Evolutionary conservation across 257 asterid genomes (phyloP).

Genomic region (Capsicum pubescens): DNA sequence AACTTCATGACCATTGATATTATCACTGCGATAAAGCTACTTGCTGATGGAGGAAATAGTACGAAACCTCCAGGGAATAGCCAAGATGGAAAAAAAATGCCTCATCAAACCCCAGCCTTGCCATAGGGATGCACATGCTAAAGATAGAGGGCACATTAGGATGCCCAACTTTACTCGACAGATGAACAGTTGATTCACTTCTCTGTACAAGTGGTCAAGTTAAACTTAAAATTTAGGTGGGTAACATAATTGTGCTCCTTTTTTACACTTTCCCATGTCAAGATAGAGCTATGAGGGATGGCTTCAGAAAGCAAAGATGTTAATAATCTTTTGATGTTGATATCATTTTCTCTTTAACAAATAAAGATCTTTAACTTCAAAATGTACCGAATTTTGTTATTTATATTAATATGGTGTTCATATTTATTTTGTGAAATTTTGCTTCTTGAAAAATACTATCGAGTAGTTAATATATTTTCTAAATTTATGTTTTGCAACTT

Average conservation of each 20-base stretch:
- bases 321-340: too few relatives aligned
- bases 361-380: too few relatives aligned
- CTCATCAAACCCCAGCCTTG: background rate
- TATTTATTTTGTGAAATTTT: too few relatives aligned
- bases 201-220: background rate
- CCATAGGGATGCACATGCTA: background rate
- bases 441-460: too few relatives aligned
- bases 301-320: constrained; percentile 20
- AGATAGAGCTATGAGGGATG: background rate
- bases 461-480: too few relatives aligned
- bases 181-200: background rate
- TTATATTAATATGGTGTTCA: too few relatives aligned
- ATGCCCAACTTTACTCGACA: background rate
- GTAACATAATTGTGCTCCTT: background rate
- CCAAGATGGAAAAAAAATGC: background rate
- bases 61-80: constrained; percentile 19
- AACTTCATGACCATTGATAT: constrained; percentile 17
- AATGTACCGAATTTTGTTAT: too few relatives aligned
- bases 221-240: background rate
- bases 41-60: constrained; percentile 17
- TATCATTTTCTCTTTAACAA: too few relatives aligned
- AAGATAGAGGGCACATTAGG: constrained; percentile 27
- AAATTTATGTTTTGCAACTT: too few relatives aligned
- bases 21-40: background rate
- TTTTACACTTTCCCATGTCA: background rate